phyloP scores from a whole-genome alignment of 2,329 filamentous ascomycete genomes.

The Colletotrichum karsti region DNA sequence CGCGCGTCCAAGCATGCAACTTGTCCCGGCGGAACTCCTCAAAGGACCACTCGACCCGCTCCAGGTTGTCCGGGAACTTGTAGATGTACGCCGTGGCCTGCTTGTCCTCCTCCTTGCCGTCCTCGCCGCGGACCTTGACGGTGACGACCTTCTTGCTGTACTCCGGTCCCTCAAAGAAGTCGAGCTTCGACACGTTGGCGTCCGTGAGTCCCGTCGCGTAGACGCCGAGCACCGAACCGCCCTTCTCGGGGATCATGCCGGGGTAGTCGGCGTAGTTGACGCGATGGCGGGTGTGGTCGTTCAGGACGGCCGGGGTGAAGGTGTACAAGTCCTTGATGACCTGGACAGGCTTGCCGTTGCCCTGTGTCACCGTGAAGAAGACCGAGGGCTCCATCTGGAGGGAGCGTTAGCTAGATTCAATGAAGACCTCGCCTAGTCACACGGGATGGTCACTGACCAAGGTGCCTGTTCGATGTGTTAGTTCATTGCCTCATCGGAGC shows the following conservation, averaged over 20 bases:
- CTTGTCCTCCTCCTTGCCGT: slow-evolving; percentile 49
- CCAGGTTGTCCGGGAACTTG: slow-evolving; percentile 59
- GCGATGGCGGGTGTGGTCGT: slow-evolving; percentile 74
- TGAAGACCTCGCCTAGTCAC: background rate
- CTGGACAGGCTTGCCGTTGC: slow-evolving; percentile 56
- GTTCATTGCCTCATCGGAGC: background rate
- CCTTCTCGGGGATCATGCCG: slow-evolving; percentile 69
- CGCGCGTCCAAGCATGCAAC: slow-evolving; percentile 62
- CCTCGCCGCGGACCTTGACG: slow-evolving; percentile 55
- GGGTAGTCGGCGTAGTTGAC: slow-evolving; percentile 82
- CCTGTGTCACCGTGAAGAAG: slow-evolving; percentile 86
- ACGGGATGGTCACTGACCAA: slow-evolving; percentile 37
- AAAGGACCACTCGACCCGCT: slow-evolving; percentile 87
- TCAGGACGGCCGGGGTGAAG: slow-evolving; percentile 79
- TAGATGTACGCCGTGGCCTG: slow-evolving; percentile 74
- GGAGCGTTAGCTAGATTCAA: slow-evolving; percentile 23
- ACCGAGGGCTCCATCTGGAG: slow-evolving; percentile 82
- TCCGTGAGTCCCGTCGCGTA: slow-evolving; percentile 82
- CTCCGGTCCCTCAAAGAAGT: slow-evolving; percentile 82
- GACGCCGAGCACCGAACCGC: slow-evolving; percentile 74
- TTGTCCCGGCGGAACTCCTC: slow-evolving; percentile 83
- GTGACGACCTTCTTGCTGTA: slow-evolving; percentile 68
- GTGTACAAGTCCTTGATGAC: slow-evolving; percentile 63
- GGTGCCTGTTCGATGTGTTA: slow-evolving; percentile 38
- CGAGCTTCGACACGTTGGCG: slow-evolving; percentile 78